A percentile compares a stretch with the other conserved stretches of the same genome.
phyloP scores from a whole-genome alignment of 495 filamentous ascomycete genomes.

The Penicillium simplicissimum region DNA sequence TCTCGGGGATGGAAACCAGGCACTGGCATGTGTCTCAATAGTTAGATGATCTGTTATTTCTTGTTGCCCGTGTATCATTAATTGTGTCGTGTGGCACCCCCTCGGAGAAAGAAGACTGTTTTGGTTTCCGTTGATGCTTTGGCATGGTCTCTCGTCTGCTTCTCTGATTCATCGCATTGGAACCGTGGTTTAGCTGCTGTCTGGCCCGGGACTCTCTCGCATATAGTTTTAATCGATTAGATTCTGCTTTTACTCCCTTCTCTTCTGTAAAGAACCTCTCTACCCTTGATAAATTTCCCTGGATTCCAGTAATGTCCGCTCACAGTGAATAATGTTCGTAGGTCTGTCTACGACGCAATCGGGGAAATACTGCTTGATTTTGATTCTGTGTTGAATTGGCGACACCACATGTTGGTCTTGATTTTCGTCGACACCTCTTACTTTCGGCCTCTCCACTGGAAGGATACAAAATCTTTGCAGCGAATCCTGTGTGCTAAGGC shows the following conservation, averaged over 20 bases:
- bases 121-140: slow-evolving; percentile 25
- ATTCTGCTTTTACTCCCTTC: slow-evolving; percentile 16
- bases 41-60: slow-evolving; percentile 30
- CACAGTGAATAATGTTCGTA: too few relatives aligned
- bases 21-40: slow-evolving; percentile 25
- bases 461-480: too few relatives aligned
- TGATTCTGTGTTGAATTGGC: too few relatives aligned
- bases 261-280: neutral
- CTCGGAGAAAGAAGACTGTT: slow-evolving; percentile 42
- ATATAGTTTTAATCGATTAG: slow-evolving; percentile 37
- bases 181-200: slow-evolving; percentile 24
- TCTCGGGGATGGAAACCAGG: slow-evolving; percentile 27
- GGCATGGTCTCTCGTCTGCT: slow-evolving; percentile 24
- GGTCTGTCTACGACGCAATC: too few relatives aligned
- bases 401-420: neutral
- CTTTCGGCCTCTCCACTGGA: too few relatives aligned
- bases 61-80: slow-evolving; percentile 37
- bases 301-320: too few relatives aligned
- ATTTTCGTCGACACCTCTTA: neutral
- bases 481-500: too few relatives aligned
- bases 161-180: slow-evolving; percentile 26
- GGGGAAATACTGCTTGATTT: too few relatives aligned
- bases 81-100: slow-evolving; percentile 38
- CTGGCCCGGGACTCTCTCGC: slow-evolving; percentile 18
- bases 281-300: too few relatives aligned